phyloP scores from a whole-genome alignment of 805 yeast genomes.

The Ogataea methanolica region DNA sequence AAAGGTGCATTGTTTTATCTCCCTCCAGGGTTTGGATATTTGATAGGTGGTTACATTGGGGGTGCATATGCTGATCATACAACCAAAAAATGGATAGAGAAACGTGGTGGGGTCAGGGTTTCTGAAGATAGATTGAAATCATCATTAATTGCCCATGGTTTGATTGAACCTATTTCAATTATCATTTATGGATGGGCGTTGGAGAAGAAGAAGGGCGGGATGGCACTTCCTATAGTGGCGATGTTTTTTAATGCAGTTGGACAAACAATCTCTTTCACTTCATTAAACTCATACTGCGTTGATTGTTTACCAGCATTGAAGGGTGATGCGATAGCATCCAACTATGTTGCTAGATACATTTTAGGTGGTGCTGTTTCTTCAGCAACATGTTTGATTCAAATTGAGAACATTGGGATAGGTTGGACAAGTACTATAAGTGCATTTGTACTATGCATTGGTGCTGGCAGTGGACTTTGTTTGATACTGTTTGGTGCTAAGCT shows the following conservation, averaged over 20 bases:
- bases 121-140: slow-evolving; percentile 51
- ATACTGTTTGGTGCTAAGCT: slow-evolving; percentile 37
- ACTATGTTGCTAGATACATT: slow-evolving; percentile 45
- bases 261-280: slow-evolving; percentile 49
- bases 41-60: slow-evolving; percentile 46
- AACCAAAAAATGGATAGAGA: slow-evolving; percentile 39
- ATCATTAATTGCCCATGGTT: slow-evolving; percentile 34
- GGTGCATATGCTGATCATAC: slow-evolving; percentile 48
- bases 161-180: slow-evolving; percentile 40
- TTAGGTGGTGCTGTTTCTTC: slow-evolving; percentile 47
- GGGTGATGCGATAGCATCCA: slow-evolving; percentile 54
- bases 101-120: slow-evolving; percentile 38
- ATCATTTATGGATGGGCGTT: slow-evolving; percentile 53
- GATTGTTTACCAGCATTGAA: slow-evolving; percentile 51
- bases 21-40: slow-evolving; percentile 54
- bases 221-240: slow-evolving; percentile 47
- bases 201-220: slow-evolving; percentile 47
- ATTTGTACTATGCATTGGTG: slow-evolving; percentile 36
- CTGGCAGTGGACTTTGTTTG: slow-evolving; percentile 28
- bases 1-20: slow-evolving; percentile 50
- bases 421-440: slow-evolving; percentile 53
- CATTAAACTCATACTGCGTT: slow-evolving; percentile 52
- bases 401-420: slow-evolving; percentile 49
- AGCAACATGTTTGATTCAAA: slow-evolving; percentile 42
- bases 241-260: slow-evolving; percentile 46